Conservation (phyloP, 176 grass and related monocot genomes). For the Carex pumila region DNA sequence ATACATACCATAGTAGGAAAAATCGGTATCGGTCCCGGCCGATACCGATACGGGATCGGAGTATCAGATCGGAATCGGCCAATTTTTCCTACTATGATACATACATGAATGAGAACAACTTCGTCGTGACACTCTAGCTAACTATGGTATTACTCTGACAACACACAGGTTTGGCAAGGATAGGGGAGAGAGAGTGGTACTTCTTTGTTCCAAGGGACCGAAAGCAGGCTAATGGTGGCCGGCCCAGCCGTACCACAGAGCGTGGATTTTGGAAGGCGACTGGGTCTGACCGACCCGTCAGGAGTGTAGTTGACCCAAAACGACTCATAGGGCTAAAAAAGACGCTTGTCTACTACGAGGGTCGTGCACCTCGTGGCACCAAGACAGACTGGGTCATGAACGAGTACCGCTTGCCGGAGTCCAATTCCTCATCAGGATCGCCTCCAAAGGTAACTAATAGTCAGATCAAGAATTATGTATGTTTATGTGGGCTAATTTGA, state of each 20-base stretch:
- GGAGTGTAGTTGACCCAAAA: constrained; percentile 67
- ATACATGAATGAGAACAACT: background rate
- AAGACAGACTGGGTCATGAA: constrained; percentile 99
- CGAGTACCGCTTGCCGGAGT: constrained; percentile 69
- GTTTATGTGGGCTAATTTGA: constrained; percentile 15
- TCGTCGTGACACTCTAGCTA: background rate
- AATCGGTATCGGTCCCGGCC: too few species aligned
- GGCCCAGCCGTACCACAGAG: constrained; percentile 80
- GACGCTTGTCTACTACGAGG: constrained; percentile 88
- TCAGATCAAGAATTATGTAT: background rate
- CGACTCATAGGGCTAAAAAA: constrained; percentile 92
- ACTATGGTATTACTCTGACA: background rate
- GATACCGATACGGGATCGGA: too few species aligned
- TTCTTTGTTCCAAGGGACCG: constrained; percentile 91
- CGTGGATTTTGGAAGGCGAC: constrained; percentile 97
- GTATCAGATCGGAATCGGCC: too few species aligned
- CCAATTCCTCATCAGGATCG: background rate
- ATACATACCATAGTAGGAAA: too few species aligned
- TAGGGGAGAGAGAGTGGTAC: constrained; percentile 95
- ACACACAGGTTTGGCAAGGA: constrained; percentile 38
- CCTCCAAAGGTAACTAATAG: constrained; percentile 28
- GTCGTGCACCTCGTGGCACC: constrained; percentile 59
- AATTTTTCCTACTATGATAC: too few species aligned
- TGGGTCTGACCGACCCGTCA: constrained; percentile 69
- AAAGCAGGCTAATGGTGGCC: constrained; percentile 39